phyloP scores from a whole-genome alignment of 169 alveolate genomes.

The Neospora caninum region DNA sequence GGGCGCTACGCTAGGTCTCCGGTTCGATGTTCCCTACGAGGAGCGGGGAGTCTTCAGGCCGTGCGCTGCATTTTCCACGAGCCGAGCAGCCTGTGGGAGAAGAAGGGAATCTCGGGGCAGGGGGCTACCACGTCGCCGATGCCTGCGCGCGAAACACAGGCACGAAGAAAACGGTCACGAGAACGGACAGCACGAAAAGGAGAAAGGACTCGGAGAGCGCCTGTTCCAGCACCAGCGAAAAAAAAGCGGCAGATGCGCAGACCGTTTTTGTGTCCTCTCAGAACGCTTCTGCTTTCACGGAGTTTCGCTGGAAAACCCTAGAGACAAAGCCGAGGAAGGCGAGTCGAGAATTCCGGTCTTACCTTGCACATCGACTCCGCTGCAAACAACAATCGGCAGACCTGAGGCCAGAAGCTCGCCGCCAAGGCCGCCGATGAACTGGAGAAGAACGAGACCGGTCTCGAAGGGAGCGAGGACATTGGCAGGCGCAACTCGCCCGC shows the following conservation, averaged over 20 bases:
- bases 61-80: no score
- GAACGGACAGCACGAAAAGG: no score
- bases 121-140: not conserved
- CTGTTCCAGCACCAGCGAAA: no score
- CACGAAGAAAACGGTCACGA: no score
- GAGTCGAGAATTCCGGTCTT: not conserved
- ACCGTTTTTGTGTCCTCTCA: no score
- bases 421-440: not conserved
- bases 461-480: not conserved
- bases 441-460: not conserved
- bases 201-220: no score
- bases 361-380: conserved; percentile 41
- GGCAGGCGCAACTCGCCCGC: not conserved
- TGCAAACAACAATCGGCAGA: not conserved
- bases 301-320: no score
- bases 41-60: no score
- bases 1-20: no score
- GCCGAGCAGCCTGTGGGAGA: not conserved
- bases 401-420: not conserved
- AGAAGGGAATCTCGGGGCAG: not conserved
- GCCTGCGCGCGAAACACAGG: not conserved
- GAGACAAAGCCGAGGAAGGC: not conserved
- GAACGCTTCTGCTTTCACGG: no score
- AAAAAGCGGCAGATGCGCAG: no score
- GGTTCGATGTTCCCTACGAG: no score